Conservation (phyloP, 2,329 filamentous ascomycete species). For the Pestalotiopsis sp. region DNA sequence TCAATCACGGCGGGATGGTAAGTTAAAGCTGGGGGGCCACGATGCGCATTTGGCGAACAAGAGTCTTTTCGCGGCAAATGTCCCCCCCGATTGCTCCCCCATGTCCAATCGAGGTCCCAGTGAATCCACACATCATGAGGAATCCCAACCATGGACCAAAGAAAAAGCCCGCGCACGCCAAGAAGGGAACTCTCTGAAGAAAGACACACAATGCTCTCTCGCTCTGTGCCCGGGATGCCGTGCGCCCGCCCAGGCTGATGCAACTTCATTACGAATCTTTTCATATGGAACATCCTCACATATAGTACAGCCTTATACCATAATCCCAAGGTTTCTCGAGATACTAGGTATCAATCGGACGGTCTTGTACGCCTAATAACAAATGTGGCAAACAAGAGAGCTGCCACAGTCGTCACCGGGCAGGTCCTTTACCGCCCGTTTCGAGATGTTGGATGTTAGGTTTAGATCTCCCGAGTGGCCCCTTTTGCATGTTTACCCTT, state of each 20-base stretch:
- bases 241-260: background rate
- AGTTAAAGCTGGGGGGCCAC: too few species aligned
- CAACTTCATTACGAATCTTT: background rate
- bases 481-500: too few species aligned
- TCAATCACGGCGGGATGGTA: too few species aligned
- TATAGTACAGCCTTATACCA: constrained; percentile 4
- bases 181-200: background rate
- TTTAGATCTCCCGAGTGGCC: too few species aligned
- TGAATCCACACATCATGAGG: too few species aligned
- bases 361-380: background rate
- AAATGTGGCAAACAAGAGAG: background rate
- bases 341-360: background rate
- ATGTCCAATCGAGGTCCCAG: background rate
- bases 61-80: background rate
- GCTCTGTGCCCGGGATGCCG: background rate
- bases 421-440: background rate
- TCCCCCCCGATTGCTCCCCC: background rate
- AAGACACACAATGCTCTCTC: background rate
- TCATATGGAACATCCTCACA: constrained; percentile 7
- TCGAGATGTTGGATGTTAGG: background rate
- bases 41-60: too few species aligned
- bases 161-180: background rate
- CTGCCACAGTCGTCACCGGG: background rate
- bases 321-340: background rate
- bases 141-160: too few species aligned